These are phyloP conservation scores for Diddensiella caesifluorescens DNA, from an alignment of 805 yeast genomes.

Conservation along the genomic window DNA sequence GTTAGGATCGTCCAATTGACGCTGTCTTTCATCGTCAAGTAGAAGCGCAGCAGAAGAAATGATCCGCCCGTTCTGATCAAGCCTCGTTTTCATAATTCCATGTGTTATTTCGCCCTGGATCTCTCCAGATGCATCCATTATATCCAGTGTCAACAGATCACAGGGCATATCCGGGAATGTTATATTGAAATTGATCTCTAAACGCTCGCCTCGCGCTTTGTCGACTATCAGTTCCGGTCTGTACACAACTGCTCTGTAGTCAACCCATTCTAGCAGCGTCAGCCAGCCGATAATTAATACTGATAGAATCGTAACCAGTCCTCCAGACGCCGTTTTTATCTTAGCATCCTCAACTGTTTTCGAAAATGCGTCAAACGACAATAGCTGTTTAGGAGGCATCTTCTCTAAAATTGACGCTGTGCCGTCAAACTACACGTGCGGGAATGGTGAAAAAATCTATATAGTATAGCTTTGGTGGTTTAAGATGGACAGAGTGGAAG, in stretches of 20 bases:
- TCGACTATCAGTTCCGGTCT: conserved; percentile 88
- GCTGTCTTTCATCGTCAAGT: conserved; percentile 24
- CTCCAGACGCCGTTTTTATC: conserved; percentile 85
- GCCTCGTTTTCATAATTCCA: conserved; percentile 67
- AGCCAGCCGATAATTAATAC: conserved; percentile 54
- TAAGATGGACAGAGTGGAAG: too few species aligned
- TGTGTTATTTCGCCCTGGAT: conserved; percentile 65
- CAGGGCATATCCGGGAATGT: conserved; percentile 85
- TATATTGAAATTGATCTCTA: conserved; percentile 77
- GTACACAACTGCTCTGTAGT: conserved; percentile 60
- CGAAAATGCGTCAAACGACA: conserved; percentile 82
- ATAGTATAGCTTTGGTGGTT: too few species aligned
- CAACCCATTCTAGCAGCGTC: conserved; percentile 67
- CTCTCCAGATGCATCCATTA: conserved; percentile 87
- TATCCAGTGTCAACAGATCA: conserved; percentile 68
- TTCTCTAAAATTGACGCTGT: too few species aligned
- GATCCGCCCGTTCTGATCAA: conserved; percentile 49
- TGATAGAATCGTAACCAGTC: conserved; percentile 74
- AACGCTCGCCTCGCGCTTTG: conserved; percentile 52
- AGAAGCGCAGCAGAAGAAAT: conserved; percentile 38
- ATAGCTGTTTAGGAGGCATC: conserved; percentile 30
- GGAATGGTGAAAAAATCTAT: too few species aligned
- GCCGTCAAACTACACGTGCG: too few species aligned
- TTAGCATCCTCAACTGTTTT: conserved; percentile 93
- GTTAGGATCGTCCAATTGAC: conserved; percentile 33